Evolutionary conservation across 371 early-diverging fungal genomes (phyloP), one percentile per base, ranked within the genome.

Genomic region (Actinomortierella wolfii): DNA sequence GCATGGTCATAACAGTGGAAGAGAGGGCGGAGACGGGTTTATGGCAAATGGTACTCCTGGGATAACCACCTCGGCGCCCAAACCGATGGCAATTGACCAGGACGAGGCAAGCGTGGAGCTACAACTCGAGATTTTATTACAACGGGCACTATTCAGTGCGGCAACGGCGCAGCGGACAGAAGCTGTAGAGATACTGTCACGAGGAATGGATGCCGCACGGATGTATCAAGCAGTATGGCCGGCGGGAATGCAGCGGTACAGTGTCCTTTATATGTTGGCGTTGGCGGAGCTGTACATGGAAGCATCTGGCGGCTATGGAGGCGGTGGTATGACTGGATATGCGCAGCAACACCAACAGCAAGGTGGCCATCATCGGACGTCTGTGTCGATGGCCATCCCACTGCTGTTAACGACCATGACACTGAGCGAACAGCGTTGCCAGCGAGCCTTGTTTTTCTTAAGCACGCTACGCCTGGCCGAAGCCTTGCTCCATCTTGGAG

Each of bases 241-340:
- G 8, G n/a, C n/a, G n/a, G 65, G 66, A 11, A 34, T 57, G 1
- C 65, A 55, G 8, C 60, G 57, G 49, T 65, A 65, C 14, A 55
- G 57, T 1, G 56, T 65, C 9, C 60, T 71, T 56, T 61, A 65
- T 44, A 20, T 71, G 14, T 44, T 71, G 23, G 65, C 71, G 0
- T 41, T 65, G 11, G 65, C 71, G 18, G 71, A 71, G 18, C 46
- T 65, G 9, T 65, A 57, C 26, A 54, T 71, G 56, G 71, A n/a
- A n/a, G n/a, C n/a, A n/a, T n/a, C n/a, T n/a, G n/a, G n/a, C n/a
- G n/a, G n/a, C n/a, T n/a, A n/a, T n/a, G n/a, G n/a, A n/a, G n/a
- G n/a, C n/a, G n/a, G n/a, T n/a, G n/a, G n/a, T n/a, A n/a, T n/a
- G n/a, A n/a, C n/a, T n/a, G n/a, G n/a, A n/a, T n/a, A n/a, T 71